phyloP scores from a whole-genome alignment of 2,329 filamentous ascomycete genomes.

The Fusarium ambrosium region DNA sequence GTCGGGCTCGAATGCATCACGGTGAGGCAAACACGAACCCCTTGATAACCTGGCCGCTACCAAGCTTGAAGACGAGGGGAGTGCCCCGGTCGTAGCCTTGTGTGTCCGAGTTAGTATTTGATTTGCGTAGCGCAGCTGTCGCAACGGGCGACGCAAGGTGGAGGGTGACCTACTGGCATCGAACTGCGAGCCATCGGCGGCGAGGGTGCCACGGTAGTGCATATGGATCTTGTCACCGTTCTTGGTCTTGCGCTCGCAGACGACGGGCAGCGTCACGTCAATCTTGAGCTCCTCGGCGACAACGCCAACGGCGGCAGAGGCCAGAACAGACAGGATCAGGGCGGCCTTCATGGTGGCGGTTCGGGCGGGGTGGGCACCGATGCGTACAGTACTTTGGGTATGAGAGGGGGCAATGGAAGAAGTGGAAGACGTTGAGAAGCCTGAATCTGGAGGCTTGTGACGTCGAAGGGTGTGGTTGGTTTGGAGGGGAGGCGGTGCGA shows the following conservation, averaged over 20 bases:
- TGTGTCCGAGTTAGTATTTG: constrained; percentile 26
- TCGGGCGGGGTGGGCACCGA: constrained; percentile 26
- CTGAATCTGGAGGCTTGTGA: constrained; percentile 36
- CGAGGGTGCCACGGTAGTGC: constrained; percentile 89
- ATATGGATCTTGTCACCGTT: constrained; percentile 85
- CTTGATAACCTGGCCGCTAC: constrained; percentile 87
- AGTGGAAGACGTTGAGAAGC: constrained; percentile 31
- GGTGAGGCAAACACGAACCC: constrained; percentile 67
- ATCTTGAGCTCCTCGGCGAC: constrained; percentile 77
- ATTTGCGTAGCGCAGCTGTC: constrained; percentile 6
- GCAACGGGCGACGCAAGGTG: constrained; percentile 15
- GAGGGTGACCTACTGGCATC: constrained; percentile 73
- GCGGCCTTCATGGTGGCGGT: constrained; percentile 63
- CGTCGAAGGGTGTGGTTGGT: constrained; percentile 40
- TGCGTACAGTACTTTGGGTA: constrained; percentile 10
- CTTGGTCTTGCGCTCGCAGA: constrained; percentile 83
- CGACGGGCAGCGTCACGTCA: constrained; percentile 78
- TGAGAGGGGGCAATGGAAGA: constrained; percentile 12
- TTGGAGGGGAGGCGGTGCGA: constrained; percentile 28
- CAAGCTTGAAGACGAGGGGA: constrained; percentile 85
- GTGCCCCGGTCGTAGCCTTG: constrained; percentile 78
- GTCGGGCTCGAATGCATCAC: constrained; percentile 20
- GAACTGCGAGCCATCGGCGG: constrained; percentile 81
- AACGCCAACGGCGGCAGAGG: constrained; percentile 64
- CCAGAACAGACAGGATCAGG: constrained; percentile 64